A percentile compares a stretch with the other conserved stretches of the same genome.
phyloP scores from a whole-genome alignment of 2,329 filamentous ascomycete species.

The Ascomycota sp. region DNA sequence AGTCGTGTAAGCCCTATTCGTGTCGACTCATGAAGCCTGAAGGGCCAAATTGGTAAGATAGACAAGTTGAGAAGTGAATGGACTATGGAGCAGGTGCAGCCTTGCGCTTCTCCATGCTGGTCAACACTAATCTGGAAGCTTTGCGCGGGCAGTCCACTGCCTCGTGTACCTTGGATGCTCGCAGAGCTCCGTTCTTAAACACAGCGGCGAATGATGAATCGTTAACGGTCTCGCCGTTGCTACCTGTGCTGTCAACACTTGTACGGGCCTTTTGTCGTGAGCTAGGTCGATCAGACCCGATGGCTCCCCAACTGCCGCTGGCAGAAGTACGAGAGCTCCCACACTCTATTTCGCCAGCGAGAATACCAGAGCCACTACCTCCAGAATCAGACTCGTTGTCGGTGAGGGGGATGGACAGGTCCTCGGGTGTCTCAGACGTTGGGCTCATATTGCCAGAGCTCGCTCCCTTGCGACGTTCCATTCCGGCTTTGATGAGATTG shows the following conservation, averaged over 20 bases:
- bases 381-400: constrained; percentile 57
- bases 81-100: constrained; percentile 7
- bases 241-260: constrained; percentile 43
- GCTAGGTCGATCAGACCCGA: constrained; percentile 65
- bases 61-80: constrained; percentile 1
- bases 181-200: constrained; percentile 35
- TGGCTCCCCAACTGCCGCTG: constrained; percentile 53
- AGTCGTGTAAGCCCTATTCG: constrained; percentile 8
- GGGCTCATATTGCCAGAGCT: constrained; percentile 64
- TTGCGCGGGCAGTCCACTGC: constrained; percentile 45
- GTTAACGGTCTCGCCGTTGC: constrained; percentile 23
- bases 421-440: constrained; percentile 56
- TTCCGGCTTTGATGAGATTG: constrained; percentile 73
- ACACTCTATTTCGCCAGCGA: constrained; percentile 47
- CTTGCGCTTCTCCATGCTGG: constrained; percentile 78
- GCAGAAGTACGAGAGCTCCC: constrained; percentile 57
- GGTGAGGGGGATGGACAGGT: constrained; percentile 41
- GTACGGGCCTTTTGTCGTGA: constrained; percentile 42
- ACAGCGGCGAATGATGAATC: constrained; percentile 40
- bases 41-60: constrained; percentile 1
- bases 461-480: constrained; percentile 62
- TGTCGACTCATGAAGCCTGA: too few species aligned
- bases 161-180: constrained; percentile 29
- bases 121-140: constrained; percentile 69
- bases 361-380: constrained; percentile 54